A percentile compares a stretch with the other conserved stretches of the same genome.
Evolutionary conservation across 192 early-diverging fungal species (phyloP).

Genomic region (Coemansia sp.): DNA sequence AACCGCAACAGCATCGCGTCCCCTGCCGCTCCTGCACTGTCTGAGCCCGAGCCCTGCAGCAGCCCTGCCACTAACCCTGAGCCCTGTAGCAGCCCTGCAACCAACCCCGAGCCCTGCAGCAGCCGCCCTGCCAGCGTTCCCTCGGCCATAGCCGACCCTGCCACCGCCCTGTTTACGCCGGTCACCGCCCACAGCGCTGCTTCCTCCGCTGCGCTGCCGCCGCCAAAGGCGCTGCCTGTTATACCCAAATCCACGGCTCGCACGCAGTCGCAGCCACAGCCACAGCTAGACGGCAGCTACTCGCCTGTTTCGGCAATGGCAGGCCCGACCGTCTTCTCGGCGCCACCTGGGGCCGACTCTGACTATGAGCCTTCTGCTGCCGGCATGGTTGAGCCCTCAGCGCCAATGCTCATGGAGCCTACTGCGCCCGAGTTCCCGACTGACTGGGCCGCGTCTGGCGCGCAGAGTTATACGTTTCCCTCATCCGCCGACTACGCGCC

Average conservation of each 20-base stretch:
- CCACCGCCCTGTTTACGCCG: slow-evolving; percentile 6
- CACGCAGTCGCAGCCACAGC: slow-evolving; percentile 1
- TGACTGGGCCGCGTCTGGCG: slow-evolving; percentile 19
- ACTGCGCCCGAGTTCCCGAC: slow-evolving; percentile 44
- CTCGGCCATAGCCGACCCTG: background rate
- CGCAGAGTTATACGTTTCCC: slow-evolving; percentile 29
- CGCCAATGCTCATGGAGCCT: slow-evolving; percentile 42
- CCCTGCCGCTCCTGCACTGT: background rate
- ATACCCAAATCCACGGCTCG: background rate
- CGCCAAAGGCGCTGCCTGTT: background rate
- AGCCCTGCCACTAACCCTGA: background rate
- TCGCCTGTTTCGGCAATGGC: slow-evolving; percentile 13
- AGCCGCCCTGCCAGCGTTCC: background rate
- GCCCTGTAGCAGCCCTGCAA: background rate
- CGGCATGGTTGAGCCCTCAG: slow-evolving; percentile 40
- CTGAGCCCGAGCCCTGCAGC: background rate
- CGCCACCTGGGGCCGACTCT: slow-evolving; percentile 24
- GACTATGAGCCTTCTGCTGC: background rate
- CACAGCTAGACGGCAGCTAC: background rate
- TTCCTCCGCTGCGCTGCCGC: background rate
- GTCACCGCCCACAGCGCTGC: background rate
- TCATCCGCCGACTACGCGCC: slow-evolving; percentile 23
- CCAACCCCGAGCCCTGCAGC: background rate
- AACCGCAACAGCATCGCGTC: slow-evolving; percentile 7
- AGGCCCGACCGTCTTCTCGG: slow-evolving; percentile 34